Conservation (phyloP, 352 stramenopile species). For the Globisporangium mamillatum region DNA sequence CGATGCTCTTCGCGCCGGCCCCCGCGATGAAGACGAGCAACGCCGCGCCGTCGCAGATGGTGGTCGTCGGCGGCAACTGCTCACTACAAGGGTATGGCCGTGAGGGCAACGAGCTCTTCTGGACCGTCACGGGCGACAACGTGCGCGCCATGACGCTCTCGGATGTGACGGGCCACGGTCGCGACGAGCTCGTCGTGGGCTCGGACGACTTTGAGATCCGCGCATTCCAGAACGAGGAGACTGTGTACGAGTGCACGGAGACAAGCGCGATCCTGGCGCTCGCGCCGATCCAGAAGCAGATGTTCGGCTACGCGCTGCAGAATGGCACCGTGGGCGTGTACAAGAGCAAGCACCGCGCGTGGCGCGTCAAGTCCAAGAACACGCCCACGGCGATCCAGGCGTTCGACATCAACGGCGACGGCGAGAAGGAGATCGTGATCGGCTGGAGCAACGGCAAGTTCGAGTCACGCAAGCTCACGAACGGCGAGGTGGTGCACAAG, state of each 20-base stretch:
- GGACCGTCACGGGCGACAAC: constrained; percentile 91
- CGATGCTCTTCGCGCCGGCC: constrained; percentile 71
- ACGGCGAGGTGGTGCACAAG: constrained; percentile 84
- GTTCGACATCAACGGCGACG: constrained; percentile 91
- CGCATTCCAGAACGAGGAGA: constrained; percentile 87
- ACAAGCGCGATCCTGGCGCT: constrained; percentile 76
- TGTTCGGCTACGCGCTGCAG: constrained; percentile 86
- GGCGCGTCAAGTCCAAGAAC: constrained; percentile 93
- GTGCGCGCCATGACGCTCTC: constrained; percentile 77
- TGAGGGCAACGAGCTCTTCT: constrained; percentile 85
- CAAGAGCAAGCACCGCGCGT: constrained; percentile 79
- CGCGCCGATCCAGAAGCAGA: constrained; percentile 59
- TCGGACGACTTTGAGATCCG: constrained; percentile 91
- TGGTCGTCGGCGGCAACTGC: constrained; percentile 92
- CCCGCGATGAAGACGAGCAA: constrained; percentile 33
- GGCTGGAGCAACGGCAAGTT: constrained; percentile 91
- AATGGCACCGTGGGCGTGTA: constrained; percentile 95
- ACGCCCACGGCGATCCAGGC: constrained; percentile 67
- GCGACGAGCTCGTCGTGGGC: constrained; percentile 82
- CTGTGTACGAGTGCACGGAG: constrained; percentile 88
- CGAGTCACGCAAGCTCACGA: constrained; percentile 63
- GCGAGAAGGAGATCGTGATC: constrained; percentile 86
- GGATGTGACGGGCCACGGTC: constrained; percentile 67
- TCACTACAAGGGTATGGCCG: constrained; percentile 86
- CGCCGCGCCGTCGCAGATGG: constrained; percentile 52